Percentiles rank a stretch among this genome's conserved stretches.
These are phyloP conservation scores for Paraconiothyrium brasiliense DNA, from an alignment of 2,329 filamentous ascomycete genomes.

Conservation along the genomic window DNA sequence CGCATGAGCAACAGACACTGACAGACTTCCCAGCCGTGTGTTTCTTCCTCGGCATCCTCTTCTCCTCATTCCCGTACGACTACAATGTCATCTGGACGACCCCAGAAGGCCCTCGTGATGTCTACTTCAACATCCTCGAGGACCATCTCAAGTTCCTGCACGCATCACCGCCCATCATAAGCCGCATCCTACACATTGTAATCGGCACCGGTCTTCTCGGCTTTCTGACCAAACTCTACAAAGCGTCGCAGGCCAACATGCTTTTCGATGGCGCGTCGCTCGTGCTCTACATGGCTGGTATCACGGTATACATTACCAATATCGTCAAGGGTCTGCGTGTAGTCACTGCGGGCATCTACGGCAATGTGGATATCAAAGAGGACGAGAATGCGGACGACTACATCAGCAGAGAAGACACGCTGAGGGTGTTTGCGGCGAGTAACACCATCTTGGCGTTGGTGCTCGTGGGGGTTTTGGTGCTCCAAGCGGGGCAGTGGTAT, in stretches of 20 bases:
- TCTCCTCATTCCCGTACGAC: conserved; percentile 96
- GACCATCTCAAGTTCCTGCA: conserved; percentile 90
- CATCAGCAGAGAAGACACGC: conserved; percentile 84
- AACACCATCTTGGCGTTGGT: conserved; percentile 97
- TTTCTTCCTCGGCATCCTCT: conserved; percentile 98
- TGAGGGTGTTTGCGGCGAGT: conserved; percentile 90
- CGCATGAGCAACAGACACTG: conserved; percentile 19
- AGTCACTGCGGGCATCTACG: conserved; percentile 77
- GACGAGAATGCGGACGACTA: conserved; percentile 66
- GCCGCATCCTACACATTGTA: conserved; percentile 92
- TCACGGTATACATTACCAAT: conserved; percentile 94
- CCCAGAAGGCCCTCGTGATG: conserved; percentile 65
- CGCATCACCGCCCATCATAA: conserved; percentile 89
- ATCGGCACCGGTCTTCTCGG: conserved; percentile 87
- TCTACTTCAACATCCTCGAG: conserved; percentile 87
- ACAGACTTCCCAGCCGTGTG: conserved; percentile 66
- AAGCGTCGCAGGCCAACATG: conserved; percentile 91
- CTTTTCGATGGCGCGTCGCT: conserved; percentile 84
- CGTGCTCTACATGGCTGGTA: conserved; percentile 81
- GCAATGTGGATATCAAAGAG: conserved; percentile 51
- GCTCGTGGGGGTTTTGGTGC: conserved; percentile 85
- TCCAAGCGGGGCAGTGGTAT: conserved; percentile 99
- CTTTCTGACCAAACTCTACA: conserved; percentile 94
- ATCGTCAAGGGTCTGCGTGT: conserved; percentile 94
- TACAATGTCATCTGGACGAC: conserved; percentile 86